These are phyloP conservation scores for Basipetospora chlamydospora DNA, from an alignment of 2,329 filamentous ascomycete genomes.

Conservation along the genomic window DNA sequence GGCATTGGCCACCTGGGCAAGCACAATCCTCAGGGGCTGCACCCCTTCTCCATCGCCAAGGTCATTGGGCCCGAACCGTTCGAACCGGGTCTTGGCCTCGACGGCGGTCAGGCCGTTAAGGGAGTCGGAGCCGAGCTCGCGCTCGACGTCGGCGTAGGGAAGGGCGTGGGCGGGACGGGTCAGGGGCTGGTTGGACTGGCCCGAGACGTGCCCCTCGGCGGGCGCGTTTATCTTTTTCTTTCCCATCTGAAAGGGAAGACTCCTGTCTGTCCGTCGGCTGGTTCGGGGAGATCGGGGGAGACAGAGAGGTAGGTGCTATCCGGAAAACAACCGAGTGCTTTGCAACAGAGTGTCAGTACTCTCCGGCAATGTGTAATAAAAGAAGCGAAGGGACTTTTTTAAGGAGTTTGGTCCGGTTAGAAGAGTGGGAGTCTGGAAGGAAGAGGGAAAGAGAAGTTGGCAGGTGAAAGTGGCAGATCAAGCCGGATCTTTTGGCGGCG, in stretches of 20 bases:
- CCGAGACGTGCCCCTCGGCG: constrained; percentile 15
- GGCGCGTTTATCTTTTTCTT: constrained; percentile 1
- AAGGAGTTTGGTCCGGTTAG: no score
- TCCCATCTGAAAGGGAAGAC: constrained; percentile 5
- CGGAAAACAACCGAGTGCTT: no score
- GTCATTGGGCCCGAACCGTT: constrained; percentile 43
- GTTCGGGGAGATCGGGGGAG: no score
- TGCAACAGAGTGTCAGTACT: no score
- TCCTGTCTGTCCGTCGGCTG: no score
- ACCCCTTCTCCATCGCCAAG: constrained; percentile 33
- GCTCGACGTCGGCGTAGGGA: constrained; percentile 28
- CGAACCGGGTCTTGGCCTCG: constrained; percentile 35
- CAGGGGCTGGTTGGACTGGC: constrained; percentile 24
- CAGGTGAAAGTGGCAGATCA: no score
- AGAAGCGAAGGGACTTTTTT: no score
- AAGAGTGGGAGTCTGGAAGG: no score
- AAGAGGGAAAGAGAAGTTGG: no score
- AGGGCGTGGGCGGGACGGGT: constrained; percentile 44
- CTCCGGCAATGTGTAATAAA: no score
- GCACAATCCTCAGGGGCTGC: constrained; percentile 39
- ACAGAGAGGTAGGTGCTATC: no score
- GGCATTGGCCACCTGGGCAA: constrained; percentile 42
- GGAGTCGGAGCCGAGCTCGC: constrained; percentile 36
- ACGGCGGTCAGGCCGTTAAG: constrained; percentile 36
- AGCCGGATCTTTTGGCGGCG: no score